These are phyloP conservation scores for Botrytis fragariae DNA, from an alignment of 2,329 filamentous ascomycete genomes.

Conservation along the genomic window DNA sequence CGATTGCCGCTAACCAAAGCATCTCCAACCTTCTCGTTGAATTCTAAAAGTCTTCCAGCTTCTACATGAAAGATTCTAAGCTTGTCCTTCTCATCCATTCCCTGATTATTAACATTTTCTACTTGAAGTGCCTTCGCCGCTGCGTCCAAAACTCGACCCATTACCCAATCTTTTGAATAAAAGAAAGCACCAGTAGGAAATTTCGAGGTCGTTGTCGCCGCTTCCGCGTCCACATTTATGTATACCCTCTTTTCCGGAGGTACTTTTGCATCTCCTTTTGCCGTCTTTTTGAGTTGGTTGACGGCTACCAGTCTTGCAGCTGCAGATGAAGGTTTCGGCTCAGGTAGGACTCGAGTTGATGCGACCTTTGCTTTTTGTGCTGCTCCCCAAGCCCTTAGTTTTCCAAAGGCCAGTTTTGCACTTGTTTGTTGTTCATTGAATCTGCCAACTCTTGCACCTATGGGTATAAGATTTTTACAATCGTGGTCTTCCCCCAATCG, in stretches of 20 bases:
- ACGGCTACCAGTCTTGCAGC: conserved; percentile 66
- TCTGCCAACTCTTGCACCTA: conserved; percentile 50
- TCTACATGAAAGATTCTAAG: conserved; percentile 92
- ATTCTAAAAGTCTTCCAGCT: conserved; percentile 80
- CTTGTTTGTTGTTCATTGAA: conserved; percentile 55
- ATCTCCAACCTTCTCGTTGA: conserved; percentile 78
- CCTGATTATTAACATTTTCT: conserved; percentile 79
- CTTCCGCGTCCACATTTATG: conserved; percentile 84
- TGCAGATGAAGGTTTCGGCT: conserved; percentile 60
- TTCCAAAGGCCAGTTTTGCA: conserved; percentile 71
- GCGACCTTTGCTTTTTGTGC: conserved; percentile 60
- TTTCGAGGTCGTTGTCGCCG: conserved; percentile 79
- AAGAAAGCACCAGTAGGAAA: conserved; percentile 79
- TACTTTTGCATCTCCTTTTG: conserved; percentile 86
- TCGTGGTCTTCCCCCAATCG: conserved; percentile 77
- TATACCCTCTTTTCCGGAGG: conserved; percentile 84
- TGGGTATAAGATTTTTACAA: conserved; percentile 70
- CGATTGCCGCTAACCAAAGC: conserved; percentile 80
- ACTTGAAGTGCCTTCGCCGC: conserved; percentile 76
- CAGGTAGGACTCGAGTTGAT: conserved; percentile 52
- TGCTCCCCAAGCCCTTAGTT: conserved; percentile 75
- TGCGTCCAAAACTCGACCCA: conserved; percentile 76
- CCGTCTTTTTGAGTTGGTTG: conserved; percentile 77
- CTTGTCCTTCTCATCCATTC: conserved; percentile 71
- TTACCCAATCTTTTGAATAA: conserved; percentile 82